A percentile compares a stretch with the other conserved stretches of the same genome.
phyloP scores from a whole-genome alignment of 148 eudicot species.

The Polygonum maritimum region DNA sequence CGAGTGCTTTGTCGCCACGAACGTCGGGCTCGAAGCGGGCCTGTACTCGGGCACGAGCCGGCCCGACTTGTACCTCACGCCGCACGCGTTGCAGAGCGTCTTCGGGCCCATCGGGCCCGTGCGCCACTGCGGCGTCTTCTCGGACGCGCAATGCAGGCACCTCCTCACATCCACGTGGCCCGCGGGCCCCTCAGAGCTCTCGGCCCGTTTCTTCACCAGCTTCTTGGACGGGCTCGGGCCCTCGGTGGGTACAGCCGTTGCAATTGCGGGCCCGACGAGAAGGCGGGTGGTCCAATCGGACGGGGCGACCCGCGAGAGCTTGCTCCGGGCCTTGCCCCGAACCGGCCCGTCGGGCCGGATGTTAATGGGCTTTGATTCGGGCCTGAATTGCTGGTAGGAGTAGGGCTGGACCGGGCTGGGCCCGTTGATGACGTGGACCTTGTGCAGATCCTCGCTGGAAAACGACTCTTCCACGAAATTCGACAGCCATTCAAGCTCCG shows the following conservation, averaged over 20 bases:
- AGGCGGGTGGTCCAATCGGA: conserved; percentile 94
- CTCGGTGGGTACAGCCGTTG: conserved; percentile 13
- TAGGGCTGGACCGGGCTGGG: background rate
- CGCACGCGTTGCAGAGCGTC: conserved; percentile 91
- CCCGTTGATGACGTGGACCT: conserved; percentile 25
- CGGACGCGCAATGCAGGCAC: conserved; percentile 86
- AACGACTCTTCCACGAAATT: conserved; percentile 19
- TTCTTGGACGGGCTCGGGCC: conserved; percentile 10
- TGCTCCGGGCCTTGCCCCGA: conserved; percentile 93
- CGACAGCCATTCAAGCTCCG: conserved; percentile 20
- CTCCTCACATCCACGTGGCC: conserved; percentile 33
- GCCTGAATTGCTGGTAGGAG: conserved; percentile 2
- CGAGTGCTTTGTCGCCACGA: conserved; percentile 67
- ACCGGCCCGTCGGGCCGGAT: conserved; percentile 42
- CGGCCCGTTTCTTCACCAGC: background rate
- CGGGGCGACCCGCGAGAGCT: conserved; percentile 85
- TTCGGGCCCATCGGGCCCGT: conserved; percentile 96
- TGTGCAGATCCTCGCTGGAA: conserved; percentile 15
- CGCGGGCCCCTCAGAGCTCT: background rate
- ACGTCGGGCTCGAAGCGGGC: conserved; percentile 95
- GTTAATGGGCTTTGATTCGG: conserved; percentile 9
- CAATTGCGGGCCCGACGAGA: conserved; percentile 28
- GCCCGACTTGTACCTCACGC: conserved; percentile 93
- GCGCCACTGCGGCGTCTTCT: conserved; percentile 96
- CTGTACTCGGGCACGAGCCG: conserved; percentile 91